Conservation (phyloP, 108 stramenopile genomes). For the Aureococcus anophagefferens region DNA sequence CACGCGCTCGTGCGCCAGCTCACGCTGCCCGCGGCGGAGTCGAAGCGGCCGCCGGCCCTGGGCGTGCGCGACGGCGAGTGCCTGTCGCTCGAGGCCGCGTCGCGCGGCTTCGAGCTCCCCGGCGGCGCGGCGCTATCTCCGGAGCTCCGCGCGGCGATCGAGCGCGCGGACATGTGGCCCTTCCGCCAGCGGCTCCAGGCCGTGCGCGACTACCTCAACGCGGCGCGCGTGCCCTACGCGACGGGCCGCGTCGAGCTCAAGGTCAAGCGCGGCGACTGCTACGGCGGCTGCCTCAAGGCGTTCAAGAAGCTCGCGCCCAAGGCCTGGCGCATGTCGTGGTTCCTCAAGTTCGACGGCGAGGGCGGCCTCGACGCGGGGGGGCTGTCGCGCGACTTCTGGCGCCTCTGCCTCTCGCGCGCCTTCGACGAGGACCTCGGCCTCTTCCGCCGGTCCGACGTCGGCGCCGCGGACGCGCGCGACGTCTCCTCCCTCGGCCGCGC, state of each 20-base stretch:
- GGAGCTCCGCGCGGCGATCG: background rate
- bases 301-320: background rate
- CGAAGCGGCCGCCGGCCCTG: background rate
- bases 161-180: background rate
- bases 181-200: background rate
- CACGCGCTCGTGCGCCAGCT: background rate
- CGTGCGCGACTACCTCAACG: background rate
- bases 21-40: background rate
- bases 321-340: background rate
- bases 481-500: too few relatives aligned
- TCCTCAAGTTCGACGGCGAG: slow-evolving; percentile 5
- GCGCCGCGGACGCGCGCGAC: too few relatives aligned
- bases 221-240: background rate
- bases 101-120: background rate
- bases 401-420: background rate
- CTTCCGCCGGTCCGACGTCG: background rate
- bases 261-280: background rate
- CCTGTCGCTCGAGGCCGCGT: background rate
- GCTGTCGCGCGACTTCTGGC: slow-evolving; percentile 12
- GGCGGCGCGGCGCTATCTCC: background rate
- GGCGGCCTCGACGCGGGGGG: slow-evolving; percentile 17
- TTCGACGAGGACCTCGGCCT: background rate
- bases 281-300: background rate
- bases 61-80: background rate
- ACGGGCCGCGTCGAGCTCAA: background rate